Evolutionary conservation across 2,329 filamentous ascomycete genomes (phyloP), one percentile per base, ranked within the genome.

Genomic region (Chaetoscypha palmicola): DNA sequence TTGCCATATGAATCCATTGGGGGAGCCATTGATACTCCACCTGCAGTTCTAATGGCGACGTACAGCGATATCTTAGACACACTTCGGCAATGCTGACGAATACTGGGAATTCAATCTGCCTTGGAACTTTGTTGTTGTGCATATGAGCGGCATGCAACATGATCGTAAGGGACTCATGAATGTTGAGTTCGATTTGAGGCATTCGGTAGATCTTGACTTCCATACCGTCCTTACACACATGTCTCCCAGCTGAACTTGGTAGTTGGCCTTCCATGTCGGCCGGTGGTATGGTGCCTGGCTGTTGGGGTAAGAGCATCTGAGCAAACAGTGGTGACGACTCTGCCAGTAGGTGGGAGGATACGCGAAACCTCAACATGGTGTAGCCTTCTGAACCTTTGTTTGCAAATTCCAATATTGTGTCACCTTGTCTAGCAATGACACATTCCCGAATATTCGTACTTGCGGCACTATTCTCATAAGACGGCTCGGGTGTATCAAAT

Each of bases 1-100:
- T 40, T 1, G 64, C 66, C 1, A 67, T 67, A 48, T 71, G 66
- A 53, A 71, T 64, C 73, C 72, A 76, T 33, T 70, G 65, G 1
- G 71, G 71, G 14, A 77, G 52, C 73, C 73, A 77, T 28, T 63
- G 53, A 47, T 73, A 68, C 48, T 75, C 71, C 3, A 76, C 72
- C 5, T 68, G 54, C 4, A 70, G 49, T 46, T 75, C 72, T 0
- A 77, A 55, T 0, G 74, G 73, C 0, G 68, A 67, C 0, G 72
- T 76, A 58, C 73, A 71, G 42, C 65, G 69, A 50, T 76, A 76
- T 23, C 66, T 64, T 49, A 73, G 59, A 38, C 65, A 75, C 14
- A 66, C 69, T 45, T 74, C 68, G 0, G 73, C 71, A 40, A 77
- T 66, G 19, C 71, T 70, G 8, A 75, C 69, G 46, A 77, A 74